Conservation (phyloP, 169 alveolate genomes). For the Babesia ovis region DNA sequence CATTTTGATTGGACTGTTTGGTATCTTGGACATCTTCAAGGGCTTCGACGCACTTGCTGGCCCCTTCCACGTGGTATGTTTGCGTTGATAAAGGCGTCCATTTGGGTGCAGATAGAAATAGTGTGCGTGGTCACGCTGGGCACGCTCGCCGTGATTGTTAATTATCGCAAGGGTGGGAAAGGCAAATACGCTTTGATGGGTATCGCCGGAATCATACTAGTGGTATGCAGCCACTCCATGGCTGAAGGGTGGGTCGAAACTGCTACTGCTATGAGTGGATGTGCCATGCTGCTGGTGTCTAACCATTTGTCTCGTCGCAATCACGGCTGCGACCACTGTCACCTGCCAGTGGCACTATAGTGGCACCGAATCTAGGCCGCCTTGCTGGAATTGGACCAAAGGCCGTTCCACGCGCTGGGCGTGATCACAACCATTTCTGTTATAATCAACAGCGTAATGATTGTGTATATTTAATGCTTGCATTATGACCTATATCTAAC, state of each 20-base stretch:
- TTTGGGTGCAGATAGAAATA: slow-evolving; percentile 29
- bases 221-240: slow-evolving; percentile 22
- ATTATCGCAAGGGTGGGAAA: slow-evolving; percentile 42
- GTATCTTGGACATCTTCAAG: slow-evolving; percentile 44
- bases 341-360: background rate
- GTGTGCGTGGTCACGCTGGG: slow-evolving; percentile 53
- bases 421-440: no score
- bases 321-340: slow-evolving; percentile 26
- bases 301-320: slow-evolving; percentile 31
- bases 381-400: no score
- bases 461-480: no score
- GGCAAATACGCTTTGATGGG: slow-evolving; percentile 9
- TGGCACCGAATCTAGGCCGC: no score
- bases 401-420: no score
- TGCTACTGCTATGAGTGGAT: slow-evolving; percentile 39
- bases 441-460: no score
- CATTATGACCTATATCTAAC: no score
- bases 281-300: slow-evolving; percentile 59
- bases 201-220: slow-evolving; percentile 21
- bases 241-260: slow-evolving; percentile 31
- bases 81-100: background rate
- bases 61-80: slow-evolving; percentile 38
- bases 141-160: slow-evolving; percentile 40
- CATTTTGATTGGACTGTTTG: slow-evolving; percentile 18
- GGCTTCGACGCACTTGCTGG: slow-evolving; percentile 11